Base-by-base conservation (phyloP, 352 stramenopile genomes). In the Pythium aristosporum region DNA sequence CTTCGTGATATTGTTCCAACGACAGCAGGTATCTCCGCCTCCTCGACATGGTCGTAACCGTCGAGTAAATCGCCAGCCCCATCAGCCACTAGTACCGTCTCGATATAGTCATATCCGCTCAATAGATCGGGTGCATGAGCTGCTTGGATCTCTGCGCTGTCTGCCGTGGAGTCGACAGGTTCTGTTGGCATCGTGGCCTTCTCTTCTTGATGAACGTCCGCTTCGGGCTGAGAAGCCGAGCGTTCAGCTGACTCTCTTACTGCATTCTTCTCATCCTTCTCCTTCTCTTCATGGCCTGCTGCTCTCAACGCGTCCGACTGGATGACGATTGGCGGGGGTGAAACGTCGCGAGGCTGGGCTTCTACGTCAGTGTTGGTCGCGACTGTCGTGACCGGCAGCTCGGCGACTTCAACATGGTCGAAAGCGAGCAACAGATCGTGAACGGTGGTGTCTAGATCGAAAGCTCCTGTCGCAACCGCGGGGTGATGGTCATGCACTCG, bases 41-140 rank as follows among this genome's bases (percentile, higher is more conserved):
- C 18, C 30, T 69, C 62, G 3, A 70, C 42, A 18, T 63, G 25
- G 30, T 71, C 59, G 34, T 67, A 71, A 18, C 36, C 51, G 0
- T 44, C 10, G 0, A 67, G 47, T 28, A 28, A 49, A 52, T 69
- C 32, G 21, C 49, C 20, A 9, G n/a, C 6, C 5, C n/a, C 5
- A 11, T 39, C 32, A 2, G 1, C 4, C 30, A 48, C 7, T 12
- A 63, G 52, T 4, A 44, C 51, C 37, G n/a, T 53, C 60, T 87
- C 80, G 18, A 84, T 59, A 48, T 86, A 75, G 1, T 61, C 53
- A 61, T 69, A 87, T 5, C 46, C 68, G 3, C 47, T 21, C 21
- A 89, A 58, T 10, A 83, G 58, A 37, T 81, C 70, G 10, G 51
- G 2, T 11, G 32, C 2, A 5, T 32, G 6, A 25, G 7, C 44